Evolutionary conservation across 805 yeast species (phyloP), one percentile per base, ranked within the genome.

Genomic region (Kodamaea laetipori): DNA sequence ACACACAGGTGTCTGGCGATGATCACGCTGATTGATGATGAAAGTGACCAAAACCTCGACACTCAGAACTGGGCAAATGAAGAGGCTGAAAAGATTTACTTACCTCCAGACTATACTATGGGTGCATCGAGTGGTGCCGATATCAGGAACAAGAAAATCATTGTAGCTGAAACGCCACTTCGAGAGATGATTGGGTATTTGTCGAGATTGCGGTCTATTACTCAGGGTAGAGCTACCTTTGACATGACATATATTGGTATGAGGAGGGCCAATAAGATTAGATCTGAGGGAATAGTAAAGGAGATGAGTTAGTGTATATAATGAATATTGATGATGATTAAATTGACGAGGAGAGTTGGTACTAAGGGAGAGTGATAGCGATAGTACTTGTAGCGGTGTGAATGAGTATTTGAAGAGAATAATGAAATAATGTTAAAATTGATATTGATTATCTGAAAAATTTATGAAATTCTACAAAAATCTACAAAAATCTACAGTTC

Each of bases 161-260:
- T 94, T 25, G 69, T 69, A n/a, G 96, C 97, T 0, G 78, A 76
- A 39, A 90, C 90, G 0, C 97, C 99, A 3, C 69, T 94, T 57
- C 76, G 83, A 47, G 95, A 85, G 48, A 90, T 94, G 96, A 78
- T 90, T 37, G 96, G 97, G 0, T 94, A 94, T 60, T 73, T 89
- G 46, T 80, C 82, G 8, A 79, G 78, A 48, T 67, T 94, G 36
- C 68, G 98, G 54, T 83, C 94, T 27, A 67, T 90, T 53, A 90
- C 97, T 0, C 90, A 89, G 57, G 99, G 99, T 1, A 74, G 96
- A 33, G 96, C 90, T 2, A 77, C 81, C 2, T 90, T 86, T 61
- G 80, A 81, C 47, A 87, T 92, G 96, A 74, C 78, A 10, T 86
- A 83, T 51, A 62, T 71, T 30, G 86, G 89, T 2, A 89, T 89